Percentiles rank a stretch among this genome's conserved stretches.
Conservation (phyloP, 2,329 filamentous ascomycete species). For the Fonsecaea nubica region DNA sequence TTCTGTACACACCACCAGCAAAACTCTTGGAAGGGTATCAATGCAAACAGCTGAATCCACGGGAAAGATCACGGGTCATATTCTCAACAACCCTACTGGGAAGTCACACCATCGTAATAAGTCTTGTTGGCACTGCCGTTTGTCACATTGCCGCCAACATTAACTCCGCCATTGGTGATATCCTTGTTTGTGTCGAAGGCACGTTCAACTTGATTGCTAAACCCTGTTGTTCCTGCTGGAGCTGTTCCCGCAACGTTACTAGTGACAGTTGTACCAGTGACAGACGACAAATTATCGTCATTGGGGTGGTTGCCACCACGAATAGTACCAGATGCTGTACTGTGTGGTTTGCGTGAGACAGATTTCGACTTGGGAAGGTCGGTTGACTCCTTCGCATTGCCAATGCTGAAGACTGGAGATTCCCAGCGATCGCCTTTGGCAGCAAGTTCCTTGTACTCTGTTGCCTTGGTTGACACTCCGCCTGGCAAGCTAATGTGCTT, state of each 20-base stretch:
- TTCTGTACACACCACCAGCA: background rate
- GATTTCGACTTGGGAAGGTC: constrained; percentile 68
- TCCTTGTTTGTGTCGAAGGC: constrained; percentile 44
- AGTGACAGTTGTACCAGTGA: constrained; percentile 3
- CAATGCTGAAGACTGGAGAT: constrained; percentile 90
- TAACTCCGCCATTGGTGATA: constrained; percentile 13
- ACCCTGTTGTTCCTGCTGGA: constrained; percentile 31
- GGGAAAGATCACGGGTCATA: background rate
- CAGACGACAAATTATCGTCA: constrained; percentile 9
- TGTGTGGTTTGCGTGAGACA: constrained; percentile 66
- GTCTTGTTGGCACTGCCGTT: constrained; percentile 31
- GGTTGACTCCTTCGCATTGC: constrained; percentile 73
- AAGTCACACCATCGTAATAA: constrained; percentile 37
- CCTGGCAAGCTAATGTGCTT: constrained; percentile 83
- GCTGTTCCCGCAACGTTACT: constrained; percentile 2
- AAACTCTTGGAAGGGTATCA: constrained; percentile 28
- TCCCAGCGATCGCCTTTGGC: constrained; percentile 92
- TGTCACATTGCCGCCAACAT: constrained; percentile 29
- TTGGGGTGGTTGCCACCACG: constrained; percentile 41
- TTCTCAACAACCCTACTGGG: constrained; percentile 9
- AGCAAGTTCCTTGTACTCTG: constrained; percentile 88
- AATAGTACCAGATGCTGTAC: constrained; percentile 48
- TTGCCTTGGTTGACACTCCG: constrained; percentile 90
- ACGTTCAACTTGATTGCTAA: constrained; percentile 55
- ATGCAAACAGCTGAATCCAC: constrained; percentile 13